These are phyloP conservation scores for Colletotrichum coccodes DNA, from an alignment of 2,329 filamentous ascomycete genomes.

Conservation along the genomic window DNA sequence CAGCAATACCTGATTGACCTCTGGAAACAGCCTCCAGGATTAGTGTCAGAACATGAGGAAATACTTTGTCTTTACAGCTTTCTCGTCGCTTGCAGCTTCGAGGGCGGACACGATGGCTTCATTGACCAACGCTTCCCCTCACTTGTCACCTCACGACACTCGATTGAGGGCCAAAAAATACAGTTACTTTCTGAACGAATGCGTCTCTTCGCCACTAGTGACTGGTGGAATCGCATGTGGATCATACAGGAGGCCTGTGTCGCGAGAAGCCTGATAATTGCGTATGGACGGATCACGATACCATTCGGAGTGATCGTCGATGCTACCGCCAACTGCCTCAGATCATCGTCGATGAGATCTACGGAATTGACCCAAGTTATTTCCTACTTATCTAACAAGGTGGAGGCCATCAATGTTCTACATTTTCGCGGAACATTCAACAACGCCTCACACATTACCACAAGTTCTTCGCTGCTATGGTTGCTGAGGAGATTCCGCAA, in stretches of 20 bases:
- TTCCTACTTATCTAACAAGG: neutral
- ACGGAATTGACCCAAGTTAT: constrained; percentile 19
- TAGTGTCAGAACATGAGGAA: constrained; percentile 2
- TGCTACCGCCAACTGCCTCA: neutral
- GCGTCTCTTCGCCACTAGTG: neutral
- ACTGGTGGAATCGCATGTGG: constrained; percentile 34
- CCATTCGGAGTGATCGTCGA: neutral
- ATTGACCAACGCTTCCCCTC: neutral
- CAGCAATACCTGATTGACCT: neutral
- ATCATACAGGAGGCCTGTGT: constrained; percentile 34
- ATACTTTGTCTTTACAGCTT: constrained; percentile 9
- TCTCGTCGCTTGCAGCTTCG: neutral
- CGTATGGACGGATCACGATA: constrained; percentile 17
- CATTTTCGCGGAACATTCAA: neutral
- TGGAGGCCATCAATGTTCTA: constrained; percentile 12
- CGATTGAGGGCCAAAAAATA: neutral
- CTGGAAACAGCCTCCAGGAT: neutral
- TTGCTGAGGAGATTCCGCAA: constrained; percentile 24
- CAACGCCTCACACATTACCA: neutral
- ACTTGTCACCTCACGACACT: neutral
- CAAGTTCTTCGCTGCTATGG: constrained; percentile 19
- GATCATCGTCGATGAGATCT: neutral
- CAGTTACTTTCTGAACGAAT: neutral
- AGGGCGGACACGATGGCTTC: neutral
- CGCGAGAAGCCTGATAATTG: constrained; percentile 10